Evolutionary conservation across 768 basidiomycete genomes (phyloP).

Genomic region (Psilocybe subaeruginosa): DNA sequence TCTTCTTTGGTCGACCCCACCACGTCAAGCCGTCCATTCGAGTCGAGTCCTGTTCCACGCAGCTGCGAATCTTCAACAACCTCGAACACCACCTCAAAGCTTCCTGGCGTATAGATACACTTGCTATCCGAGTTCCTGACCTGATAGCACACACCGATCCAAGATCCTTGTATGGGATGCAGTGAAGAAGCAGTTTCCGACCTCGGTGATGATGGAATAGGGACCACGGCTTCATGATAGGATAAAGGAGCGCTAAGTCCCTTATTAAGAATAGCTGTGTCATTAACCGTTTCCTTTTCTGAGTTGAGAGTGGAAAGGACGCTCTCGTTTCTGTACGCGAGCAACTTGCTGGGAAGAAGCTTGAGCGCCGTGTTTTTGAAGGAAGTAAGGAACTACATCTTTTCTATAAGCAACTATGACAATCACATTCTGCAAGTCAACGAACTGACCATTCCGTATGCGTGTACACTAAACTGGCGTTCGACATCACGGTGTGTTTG

Average conservation of each 20-base stretch:
- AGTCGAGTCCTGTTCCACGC: neutral
- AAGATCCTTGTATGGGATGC: neutral
- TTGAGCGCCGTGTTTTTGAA: conserved; percentile 3
- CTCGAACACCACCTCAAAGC: neutral
- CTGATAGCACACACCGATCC: neutral
- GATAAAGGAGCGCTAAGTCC: neutral
- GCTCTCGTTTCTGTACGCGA: neutral
- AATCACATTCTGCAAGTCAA: neutral
- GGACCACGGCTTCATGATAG: neutral
- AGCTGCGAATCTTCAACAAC: neutral
- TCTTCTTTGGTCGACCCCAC: neutral
- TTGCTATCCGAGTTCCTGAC: neutral
- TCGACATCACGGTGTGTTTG: conserved; percentile 13
- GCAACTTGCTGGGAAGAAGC: conserved; percentile 5
- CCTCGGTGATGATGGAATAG: neutral
- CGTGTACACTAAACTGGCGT: conserved; percentile 13
- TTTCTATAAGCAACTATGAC: neutral
- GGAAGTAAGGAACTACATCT: conserved; percentile 11
- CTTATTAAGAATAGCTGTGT: neutral
- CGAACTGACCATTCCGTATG: conserved; percentile 20
- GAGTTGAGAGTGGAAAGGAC: neutral
- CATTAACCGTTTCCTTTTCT: neutral
- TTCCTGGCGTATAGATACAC: neutral
- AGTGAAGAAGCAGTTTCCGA: neutral
- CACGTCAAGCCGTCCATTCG: neutral